Conservation (phyloP, 345 rosid genomes). For the Pelargonium nanum region DNA sequence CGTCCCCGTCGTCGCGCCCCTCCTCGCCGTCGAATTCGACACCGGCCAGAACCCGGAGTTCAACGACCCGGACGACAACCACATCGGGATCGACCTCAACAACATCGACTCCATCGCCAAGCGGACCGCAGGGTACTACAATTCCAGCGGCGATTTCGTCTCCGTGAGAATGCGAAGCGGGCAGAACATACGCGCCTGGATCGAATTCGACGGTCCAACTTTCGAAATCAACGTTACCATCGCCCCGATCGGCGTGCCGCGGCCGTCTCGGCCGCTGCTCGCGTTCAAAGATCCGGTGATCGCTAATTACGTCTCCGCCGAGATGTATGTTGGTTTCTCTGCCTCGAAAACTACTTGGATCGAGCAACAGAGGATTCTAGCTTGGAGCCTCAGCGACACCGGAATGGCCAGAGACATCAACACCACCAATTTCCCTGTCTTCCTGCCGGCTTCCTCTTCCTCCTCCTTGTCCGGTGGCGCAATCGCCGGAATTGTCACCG, state of each 20-base stretch:
- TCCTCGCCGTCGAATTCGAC: conserved; percentile 70
- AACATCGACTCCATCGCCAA: conserved; percentile 27
- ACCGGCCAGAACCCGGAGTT: conserved; percentile 55
- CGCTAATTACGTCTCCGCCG: conserved; percentile 64
- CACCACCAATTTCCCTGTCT: conserved; percentile 50
- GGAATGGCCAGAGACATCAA: conserved; percentile 54
- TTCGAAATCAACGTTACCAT: conserved; percentile 63
- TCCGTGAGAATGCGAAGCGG: conserved; percentile 55
- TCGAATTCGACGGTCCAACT: conserved; percentile 57
- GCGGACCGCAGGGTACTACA: conserved; percentile 43
- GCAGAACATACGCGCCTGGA: conserved; percentile 71
- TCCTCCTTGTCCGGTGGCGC: conserved; percentile 47
- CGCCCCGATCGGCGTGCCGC: conserved; percentile 56
- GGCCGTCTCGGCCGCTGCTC: conserved; percentile 51
- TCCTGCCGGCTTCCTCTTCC: conserved; percentile 28
- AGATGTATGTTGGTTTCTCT: conserved; percentile 76
- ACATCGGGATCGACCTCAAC: conserved; percentile 70
- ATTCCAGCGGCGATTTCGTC: conserved; percentile 43
- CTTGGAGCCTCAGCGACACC: conserved; percentile 80
- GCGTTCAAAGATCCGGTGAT: conserved; percentile 41
- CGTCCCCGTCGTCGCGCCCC: conserved; percentile 33
- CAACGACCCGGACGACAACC: conserved; percentile 59
- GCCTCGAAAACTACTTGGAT: conserved; percentile 63
- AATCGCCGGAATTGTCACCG: conserved; percentile 56
- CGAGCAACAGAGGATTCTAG: conserved; percentile 59